Conservation (phyloP, 208 protist genomes). For the Sergeia podlipaevii region DNA sequence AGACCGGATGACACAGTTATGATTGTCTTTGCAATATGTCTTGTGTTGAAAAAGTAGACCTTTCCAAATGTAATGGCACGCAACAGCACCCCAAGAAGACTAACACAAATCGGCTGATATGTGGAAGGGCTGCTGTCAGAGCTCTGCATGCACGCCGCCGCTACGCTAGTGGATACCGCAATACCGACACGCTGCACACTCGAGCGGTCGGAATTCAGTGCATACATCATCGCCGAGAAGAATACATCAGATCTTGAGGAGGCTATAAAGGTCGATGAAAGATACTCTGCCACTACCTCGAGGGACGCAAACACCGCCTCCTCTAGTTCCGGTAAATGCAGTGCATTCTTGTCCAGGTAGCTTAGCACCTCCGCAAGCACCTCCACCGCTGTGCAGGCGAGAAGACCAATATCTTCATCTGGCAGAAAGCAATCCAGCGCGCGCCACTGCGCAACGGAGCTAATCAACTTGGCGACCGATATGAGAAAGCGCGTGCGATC, state of each 20-base stretch:
- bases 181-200: slow-evolving; percentile 64
- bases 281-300: slow-evolving; percentile 62
- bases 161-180: slow-evolving; percentile 38
- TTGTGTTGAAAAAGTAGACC: slow-evolving; percentile 15
- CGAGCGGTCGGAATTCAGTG: slow-evolving; percentile 36
- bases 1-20: slow-evolving; percentile 14
- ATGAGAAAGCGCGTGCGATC: slow-evolving; percentile 51
- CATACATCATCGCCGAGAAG: slow-evolving; percentile 62
- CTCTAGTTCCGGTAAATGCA: slow-evolving; percentile 50
- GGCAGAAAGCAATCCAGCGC: slow-evolving; percentile 64
- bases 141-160: slow-evolving; percentile 30
- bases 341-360: slow-evolving; percentile 48
- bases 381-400: slow-evolving; percentile 36
- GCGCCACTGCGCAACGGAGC: slow-evolving; percentile 61
- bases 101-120: slow-evolving; percentile 6
- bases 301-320: slow-evolving; percentile 57
- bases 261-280: slow-evolving; percentile 47
- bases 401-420: slow-evolving; percentile 22
- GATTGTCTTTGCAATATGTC: slow-evolving; percentile 13
- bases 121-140: slow-evolving; percentile 8
- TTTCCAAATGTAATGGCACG: slow-evolving; percentile 15
- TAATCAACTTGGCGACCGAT: slow-evolving; percentile 36
- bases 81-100: slow-evolving; percentile 20
- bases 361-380: slow-evolving; percentile 39
- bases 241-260: slow-evolving; percentile 42